Evolutionary conservation across 352 stramenopile genomes (phyloP).

Genomic region (Globisporangium cylindrosporum): DNA sequence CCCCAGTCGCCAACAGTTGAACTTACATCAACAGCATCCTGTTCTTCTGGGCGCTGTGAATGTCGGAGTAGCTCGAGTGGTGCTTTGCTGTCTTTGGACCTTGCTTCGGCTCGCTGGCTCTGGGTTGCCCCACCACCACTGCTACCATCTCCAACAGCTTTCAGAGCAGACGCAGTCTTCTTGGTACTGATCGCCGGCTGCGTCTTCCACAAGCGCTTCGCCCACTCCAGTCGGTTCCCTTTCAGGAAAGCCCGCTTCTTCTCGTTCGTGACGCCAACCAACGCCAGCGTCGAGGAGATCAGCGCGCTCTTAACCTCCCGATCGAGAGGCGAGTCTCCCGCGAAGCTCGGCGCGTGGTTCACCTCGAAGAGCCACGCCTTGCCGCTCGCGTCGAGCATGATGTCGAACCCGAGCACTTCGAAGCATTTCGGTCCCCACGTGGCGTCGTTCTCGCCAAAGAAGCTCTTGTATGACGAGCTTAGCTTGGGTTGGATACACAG

Average conservation of each 20-base stretch:
- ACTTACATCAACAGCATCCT: not conserved
- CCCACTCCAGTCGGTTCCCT: slow-evolving; percentile 27
- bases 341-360: slow-evolving; percentile 49
- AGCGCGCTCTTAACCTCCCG: slow-evolving; percentile 36
- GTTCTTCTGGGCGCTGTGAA: not conserved
- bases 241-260: slow-evolving; percentile 32
- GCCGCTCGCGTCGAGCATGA: slow-evolving; percentile 37
- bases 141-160: not conserved
- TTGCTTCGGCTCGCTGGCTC: not conserved
- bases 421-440: slow-evolving; percentile 41
- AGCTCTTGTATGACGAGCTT: slow-evolving; percentile 37
- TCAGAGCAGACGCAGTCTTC: not conserved
- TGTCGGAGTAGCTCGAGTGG: not conserved
- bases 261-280: slow-evolving; percentile 39
- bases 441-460: slow-evolving; percentile 30
- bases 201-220: slow-evolving; percentile 31
- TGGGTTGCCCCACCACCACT: slow-evolving; percentile 1
- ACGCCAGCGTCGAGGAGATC: slow-evolving; percentile 30
- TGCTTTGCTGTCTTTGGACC: slow-evolving; percentile 4
- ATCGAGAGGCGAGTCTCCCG: slow-evolving; percentile 35
- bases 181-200: not conserved
- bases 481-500: slow-evolving; percentile 38
- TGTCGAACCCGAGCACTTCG: slow-evolving; percentile 46
- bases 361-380: slow-evolving; percentile 48
- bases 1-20: not conserved